Base-by-base conservation (phyloP, 345 rosid genomes). In the Luvunga scandens region DNA sequence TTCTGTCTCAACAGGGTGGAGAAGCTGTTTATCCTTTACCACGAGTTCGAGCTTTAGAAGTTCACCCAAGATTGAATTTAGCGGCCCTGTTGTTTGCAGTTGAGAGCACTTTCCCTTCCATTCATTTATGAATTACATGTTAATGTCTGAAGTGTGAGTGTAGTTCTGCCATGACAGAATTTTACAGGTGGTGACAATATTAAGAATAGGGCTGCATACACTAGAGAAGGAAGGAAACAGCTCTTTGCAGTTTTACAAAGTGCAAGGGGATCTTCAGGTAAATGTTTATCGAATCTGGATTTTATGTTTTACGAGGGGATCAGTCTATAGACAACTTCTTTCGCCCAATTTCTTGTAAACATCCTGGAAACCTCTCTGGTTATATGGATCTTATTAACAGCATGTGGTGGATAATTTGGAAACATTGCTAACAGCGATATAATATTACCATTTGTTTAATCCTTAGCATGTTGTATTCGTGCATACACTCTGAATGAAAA, bases 201-300 rank as follows among this genome's bases (percentile, higher is more conserved):
- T 69, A 93, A 89, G 88, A 92, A 87, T 77, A 90, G 91, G 80
- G 92, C 98, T 69, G 83, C 97, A 80, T 89, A 89, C 85, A 89
- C 98, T 50, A 89, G 95, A 83, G 99, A 91, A 84, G 99, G 98
- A 81, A 91, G 99, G 87, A 96, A 94, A 77, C 99, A 92, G 78
- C 99, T 96, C 38, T 96, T 96, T 88, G 90, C 98, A 68, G 97
- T 96, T 84, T 83, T 96, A 85, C 99, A 96, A 86, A 94, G 95
- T 91, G 98, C 98, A 55, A 91, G 95, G 86, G 98, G 98, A 65
- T 96, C 98, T 73, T 92, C 99, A 90, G 99, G 99, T 96, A 81
- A 84, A 69, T 71, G 2, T 48, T 80, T 70, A 45, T 34, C 33
- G 13, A 30, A 68, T 83, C 74, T 69, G 56, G 79, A 78, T 48